phyloP scores from a whole-genome alignment of 2,329 filamentous ascomycete genomes.

The Pleomassaria siparia region DNA sequence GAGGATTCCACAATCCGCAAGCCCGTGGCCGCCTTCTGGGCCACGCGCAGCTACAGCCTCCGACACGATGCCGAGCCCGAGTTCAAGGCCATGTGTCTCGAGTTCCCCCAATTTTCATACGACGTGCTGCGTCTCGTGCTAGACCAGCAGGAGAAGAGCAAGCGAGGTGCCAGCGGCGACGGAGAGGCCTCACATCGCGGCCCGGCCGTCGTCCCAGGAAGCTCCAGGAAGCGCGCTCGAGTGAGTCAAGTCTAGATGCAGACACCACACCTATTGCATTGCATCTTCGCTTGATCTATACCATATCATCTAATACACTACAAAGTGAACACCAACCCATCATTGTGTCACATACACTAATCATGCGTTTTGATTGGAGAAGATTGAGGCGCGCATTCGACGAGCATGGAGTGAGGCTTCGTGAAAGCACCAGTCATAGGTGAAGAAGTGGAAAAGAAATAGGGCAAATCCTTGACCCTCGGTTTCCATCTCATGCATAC shows the following conservation, averaged over 20 bases:
- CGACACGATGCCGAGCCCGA: slow-evolving; percentile 83
- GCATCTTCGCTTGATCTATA: background rate
- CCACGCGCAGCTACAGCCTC: slow-evolving; percentile 74
- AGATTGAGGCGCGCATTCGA: too few species aligned
- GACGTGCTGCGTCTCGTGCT: slow-evolving; percentile 75
- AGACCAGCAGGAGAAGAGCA: slow-evolving; percentile 52
- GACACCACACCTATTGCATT: background rate
- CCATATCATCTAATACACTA: background rate
- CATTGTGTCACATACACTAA: too few species aligned
- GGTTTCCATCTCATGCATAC: too few species aligned
- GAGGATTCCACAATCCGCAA: slow-evolving; percentile 74
- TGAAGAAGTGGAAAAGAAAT: too few species aligned
- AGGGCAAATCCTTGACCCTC: too few species aligned
- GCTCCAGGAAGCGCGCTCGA: slow-evolving; percentile 34
- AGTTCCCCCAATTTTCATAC: slow-evolving; percentile 89
- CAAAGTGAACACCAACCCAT: too few species aligned
- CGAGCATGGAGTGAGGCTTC: too few species aligned
- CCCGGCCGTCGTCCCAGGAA: slow-evolving; percentile 41
- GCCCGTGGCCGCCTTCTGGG: slow-evolving; percentile 90
- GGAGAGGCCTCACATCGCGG: slow-evolving; percentile 28
- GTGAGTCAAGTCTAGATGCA: slow-evolving; percentile 27
- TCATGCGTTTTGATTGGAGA: too few species aligned
- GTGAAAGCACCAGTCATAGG: too few species aligned
- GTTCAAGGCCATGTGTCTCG: slow-evolving; percentile 81
- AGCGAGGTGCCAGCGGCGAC: slow-evolving; percentile 17